These are phyloP conservation scores for Penicillium coprophilum DNA, from an alignment of 495 filamentous ascomycete genomes.

Conservation along the genomic window DNA sequence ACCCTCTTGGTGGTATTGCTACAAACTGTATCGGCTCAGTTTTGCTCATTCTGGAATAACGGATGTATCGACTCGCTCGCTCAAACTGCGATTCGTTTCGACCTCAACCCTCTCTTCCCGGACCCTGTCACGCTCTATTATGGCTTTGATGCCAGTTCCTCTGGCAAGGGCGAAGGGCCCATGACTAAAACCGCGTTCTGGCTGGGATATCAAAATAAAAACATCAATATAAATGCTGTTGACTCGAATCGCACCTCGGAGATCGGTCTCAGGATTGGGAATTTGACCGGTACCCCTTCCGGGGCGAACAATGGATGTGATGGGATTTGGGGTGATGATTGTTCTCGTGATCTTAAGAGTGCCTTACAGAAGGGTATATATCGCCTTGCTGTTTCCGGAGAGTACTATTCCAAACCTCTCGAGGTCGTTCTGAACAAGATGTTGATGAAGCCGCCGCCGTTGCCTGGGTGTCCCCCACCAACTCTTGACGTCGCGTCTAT, in stretches of 20 bases:
- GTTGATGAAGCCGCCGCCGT: conserved; percentile 21
- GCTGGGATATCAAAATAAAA: conserved; percentile 37
- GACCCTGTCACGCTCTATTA: conserved; percentile 42
- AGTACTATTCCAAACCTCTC: conserved; percentile 35
- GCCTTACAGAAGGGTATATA: conserved; percentile 32
- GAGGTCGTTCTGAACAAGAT: conserved; percentile 34
- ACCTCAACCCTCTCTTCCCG: conserved; percentile 41
- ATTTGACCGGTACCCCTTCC: conserved; percentile 39
- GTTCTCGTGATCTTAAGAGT: conserved; percentile 37
- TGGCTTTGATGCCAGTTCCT: conserved; percentile 38
- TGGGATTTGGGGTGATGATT: conserved; percentile 40
- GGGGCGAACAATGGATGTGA: conserved; percentile 45
- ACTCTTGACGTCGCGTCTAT: conserved; percentile 41
- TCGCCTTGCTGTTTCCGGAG: conserved; percentile 28
- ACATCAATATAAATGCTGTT: conserved; percentile 35
- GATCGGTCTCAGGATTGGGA: conserved; percentile 42
- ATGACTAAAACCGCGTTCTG: conserved; percentile 46
- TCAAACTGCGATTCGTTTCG: conserved; percentile 40
- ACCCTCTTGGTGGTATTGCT: conserved; percentile 25
- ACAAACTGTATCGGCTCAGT: conserved; percentile 28
- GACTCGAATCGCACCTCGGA: conserved; percentile 44
- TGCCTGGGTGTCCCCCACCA: conserved; percentile 33
- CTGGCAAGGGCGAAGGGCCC: conserved; percentile 35
- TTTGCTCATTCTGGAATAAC: conserved; percentile 43
- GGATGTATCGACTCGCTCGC: conserved; percentile 46